phyloP scores from a whole-genome alignment of 805 yeast species.

The Teunomyces pallodes region DNA sequence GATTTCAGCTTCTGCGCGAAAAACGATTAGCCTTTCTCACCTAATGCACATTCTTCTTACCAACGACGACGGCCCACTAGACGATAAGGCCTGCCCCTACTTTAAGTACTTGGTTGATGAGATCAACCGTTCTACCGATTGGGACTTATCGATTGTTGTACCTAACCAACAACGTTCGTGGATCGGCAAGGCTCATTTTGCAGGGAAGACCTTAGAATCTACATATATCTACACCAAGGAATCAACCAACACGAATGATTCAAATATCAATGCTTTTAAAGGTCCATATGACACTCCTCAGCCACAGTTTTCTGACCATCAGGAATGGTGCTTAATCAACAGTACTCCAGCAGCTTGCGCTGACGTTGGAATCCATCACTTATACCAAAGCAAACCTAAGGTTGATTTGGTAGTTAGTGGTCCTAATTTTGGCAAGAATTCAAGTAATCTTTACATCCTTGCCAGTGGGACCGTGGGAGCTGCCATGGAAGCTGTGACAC shows the following conservation, averaged over 20 bases:
- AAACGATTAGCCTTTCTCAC: background rate
- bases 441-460: slow-evolving; percentile 82
- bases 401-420: slow-evolving; percentile 90
- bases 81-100: slow-evolving; percentile 77
- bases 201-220: slow-evolving; percentile 62
- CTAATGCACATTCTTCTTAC: slow-evolving; percentile 61
- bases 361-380: slow-evolving; percentile 81
- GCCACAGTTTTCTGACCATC: slow-evolving; percentile 32
- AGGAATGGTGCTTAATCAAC: slow-evolving; percentile 84
- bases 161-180: slow-evolving; percentile 89
- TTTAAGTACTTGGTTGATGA: slow-evolving; percentile 77
- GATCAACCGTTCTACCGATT: slow-evolving; percentile 60
- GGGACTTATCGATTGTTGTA: slow-evolving; percentile 82
- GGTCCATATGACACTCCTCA: slow-evolving; percentile 69
- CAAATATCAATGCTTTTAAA: slow-evolving; percentile 48
- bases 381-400: slow-evolving; percentile 54
- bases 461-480: slow-evolving; percentile 97
- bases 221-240: slow-evolving; percentile 58
- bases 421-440: slow-evolving; percentile 93
- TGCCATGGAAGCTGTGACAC: slow-evolving; percentile 87
- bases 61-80: slow-evolving; percentile 95
- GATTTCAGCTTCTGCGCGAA: background rate
- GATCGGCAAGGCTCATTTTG: slow-evolving; percentile 97
- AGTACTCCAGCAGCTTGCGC: slow-evolving; percentile 97
- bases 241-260: slow-evolving; percentile 35